Evolutionary conservation across 345 rosid genomes (phyloP), one percentile per base, ranked within the genome.

Genomic region (Geranium rotundifolium): DNA sequence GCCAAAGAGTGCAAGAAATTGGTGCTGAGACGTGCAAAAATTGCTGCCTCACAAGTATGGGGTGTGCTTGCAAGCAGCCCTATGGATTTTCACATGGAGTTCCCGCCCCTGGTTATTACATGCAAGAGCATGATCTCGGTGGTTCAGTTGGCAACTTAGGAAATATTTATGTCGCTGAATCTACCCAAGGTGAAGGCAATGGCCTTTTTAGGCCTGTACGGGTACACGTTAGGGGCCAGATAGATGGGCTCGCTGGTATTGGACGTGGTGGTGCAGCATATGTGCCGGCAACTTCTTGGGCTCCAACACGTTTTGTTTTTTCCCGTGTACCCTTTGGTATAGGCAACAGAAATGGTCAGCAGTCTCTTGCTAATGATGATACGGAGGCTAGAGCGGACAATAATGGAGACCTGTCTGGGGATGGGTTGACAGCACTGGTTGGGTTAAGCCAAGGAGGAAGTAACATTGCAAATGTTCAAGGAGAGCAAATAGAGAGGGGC

Each of bases 201-300:
- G 90, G 91, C 68, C 68, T 73, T 52, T 81, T 82, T 77, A 87
- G 89, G 79, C 95, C 96, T 61, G 96, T 89, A 9, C 77, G 93
- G 71, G 89, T 89, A 58, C 95, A 82, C 76, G 91, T 87, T 65
- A 84, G 92, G 85, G 95, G 95, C 58, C 85, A 82, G 70, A 82
- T 76, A 65, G 98, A 92, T 77, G 98, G 98, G 63, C 96, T 92
- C 77, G 98, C 98, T 0, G 98, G 93, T 68, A 87, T 92, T 72
- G 96, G 96, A 69, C 86, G 91, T 29, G 96, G 91, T 75, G 75
- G 91, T 75, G 75, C 84, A 71, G 73, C 90, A 63, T 89, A 79
- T 73, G 87, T 87, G 61, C 91, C 95, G 39, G 77, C 92, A 30
- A 76, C 86, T 70, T 83, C 84, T 55, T 84, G 96, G 91, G 83